Evolutionary conservation across 371 early-diverging fungal genomes (phyloP).

Genomic region (Umbelopsis sp.): DNA sequence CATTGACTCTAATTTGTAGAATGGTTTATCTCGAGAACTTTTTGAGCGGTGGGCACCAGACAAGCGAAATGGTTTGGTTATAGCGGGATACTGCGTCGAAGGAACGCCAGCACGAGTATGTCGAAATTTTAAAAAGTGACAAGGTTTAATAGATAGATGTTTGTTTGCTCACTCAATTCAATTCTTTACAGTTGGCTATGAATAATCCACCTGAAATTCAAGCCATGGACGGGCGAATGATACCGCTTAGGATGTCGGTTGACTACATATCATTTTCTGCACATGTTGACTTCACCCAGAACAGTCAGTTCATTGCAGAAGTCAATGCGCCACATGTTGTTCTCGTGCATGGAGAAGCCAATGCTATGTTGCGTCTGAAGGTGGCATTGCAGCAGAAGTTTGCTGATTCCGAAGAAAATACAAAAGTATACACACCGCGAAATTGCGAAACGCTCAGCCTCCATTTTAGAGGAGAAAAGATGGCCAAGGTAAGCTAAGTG

Average conservation of each 20-base stretch:
- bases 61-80: conserved; percentile 94
- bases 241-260: conserved; percentile 93
- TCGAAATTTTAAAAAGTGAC: neutral
- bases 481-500: conserved; percentile 69
- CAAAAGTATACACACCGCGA: conserved; percentile 91
- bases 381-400: conserved; percentile 89
- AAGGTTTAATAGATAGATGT: neutral
- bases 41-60: conserved; percentile 99
- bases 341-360: conserved; percentile 99
- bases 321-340: conserved; percentile 95
- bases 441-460: conserved; percentile 95
- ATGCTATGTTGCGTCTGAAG: conserved; percentile 97
- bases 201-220: conserved; percentile 95
- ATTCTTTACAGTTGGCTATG: conserved; percentile 71
- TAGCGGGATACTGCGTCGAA: conserved; percentile 99
- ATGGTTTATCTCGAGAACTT: conserved; percentile 96
- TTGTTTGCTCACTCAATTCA: neutral
- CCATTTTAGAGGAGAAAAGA: conserved; percentile 94
- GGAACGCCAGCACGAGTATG: conserved; percentile 97
- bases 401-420: conserved; percentile 79
- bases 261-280: conserved; percentile 99
- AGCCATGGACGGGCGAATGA: conserved; percentile 83
- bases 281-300: conserved; percentile 99
- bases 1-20: conserved; percentile 44
- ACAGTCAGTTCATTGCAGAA: conserved; percentile 98